Percentiles rank a stretch among this genome's conserved stretches.
Evolutionary conservation across 176 grass and related monocot species (phyloP).

Genomic region (Oryza rufipogon): DNA sequence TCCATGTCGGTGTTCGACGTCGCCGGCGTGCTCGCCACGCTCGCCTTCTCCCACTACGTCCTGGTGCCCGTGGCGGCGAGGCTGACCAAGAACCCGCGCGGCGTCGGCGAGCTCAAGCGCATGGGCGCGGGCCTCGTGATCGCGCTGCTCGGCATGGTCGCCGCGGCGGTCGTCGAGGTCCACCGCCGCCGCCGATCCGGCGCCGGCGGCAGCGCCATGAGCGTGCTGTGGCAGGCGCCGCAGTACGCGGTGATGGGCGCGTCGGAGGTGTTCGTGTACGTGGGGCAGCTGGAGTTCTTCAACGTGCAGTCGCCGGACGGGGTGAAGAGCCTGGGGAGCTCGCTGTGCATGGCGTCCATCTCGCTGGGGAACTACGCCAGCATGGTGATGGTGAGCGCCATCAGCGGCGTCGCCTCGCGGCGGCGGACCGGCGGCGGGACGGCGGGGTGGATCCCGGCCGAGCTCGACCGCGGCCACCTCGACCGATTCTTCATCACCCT

Average conservation of each 20-base stretch:
- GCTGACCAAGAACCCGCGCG: conserved; percentile 37
- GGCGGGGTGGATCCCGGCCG: conserved; percentile 42
- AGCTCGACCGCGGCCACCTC: conserved; percentile 48
- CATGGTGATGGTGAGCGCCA: background rate
- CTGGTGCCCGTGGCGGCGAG: conserved; percentile 1
- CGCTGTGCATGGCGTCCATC: background rate
- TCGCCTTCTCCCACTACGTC: conserved; percentile 32
- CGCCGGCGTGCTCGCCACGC: conserved; percentile 30
- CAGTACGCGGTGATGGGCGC: background rate
- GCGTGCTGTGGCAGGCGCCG: conserved; percentile 18
- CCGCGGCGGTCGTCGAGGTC: conserved; percentile 38
- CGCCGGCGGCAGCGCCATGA: conserved; percentile 6
- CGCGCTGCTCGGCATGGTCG: conserved; percentile 39
- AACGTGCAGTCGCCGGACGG: background rate
- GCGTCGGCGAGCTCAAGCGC: conserved; percentile 46
- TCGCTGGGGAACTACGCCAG: background rate
- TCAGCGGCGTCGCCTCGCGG: background rate
- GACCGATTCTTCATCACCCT: conserved; percentile 53
- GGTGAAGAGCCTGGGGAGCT: background rate
- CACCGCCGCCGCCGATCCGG: background rate
- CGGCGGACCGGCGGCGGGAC: background rate
- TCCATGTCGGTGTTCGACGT: conserved; percentile 58
- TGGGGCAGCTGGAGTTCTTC: background rate
- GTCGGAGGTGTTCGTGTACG: background rate
- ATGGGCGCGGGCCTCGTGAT: conserved; percentile 51